Evolutionary conservation across 768 basidiomycete genomes (phyloP), one percentile per base, ranked within the genome.

Genomic region (Sporobolomyces phaffii): DNA sequence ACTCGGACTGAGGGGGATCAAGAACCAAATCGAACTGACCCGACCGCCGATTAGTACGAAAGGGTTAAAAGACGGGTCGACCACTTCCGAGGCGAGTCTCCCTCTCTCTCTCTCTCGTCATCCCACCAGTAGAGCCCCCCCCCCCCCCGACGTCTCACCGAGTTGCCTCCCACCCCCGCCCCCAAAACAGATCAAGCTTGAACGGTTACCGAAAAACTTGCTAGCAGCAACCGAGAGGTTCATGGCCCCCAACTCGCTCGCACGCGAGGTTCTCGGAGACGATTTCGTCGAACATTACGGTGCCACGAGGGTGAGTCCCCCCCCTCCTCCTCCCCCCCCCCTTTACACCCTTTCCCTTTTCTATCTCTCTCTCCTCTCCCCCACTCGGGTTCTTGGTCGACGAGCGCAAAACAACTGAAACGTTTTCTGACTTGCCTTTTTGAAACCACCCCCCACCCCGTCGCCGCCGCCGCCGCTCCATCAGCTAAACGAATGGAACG

Each of bases 231-330:
- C 91, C 5, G 78, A 81, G 45, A 81, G 82, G 54, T 96, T 99
- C 88, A 87, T 88, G 85, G 80, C 79, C 34, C 78, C 82, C 5
- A 84, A 81, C 18, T 92, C 90, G 73, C 78, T 94, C 56, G 96
- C 96, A 3, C 83, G 96, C 36, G 87, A 92, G 75, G 64, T 66
- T 5, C 59, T 98, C 62, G 94, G 93, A 0, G 80, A 91, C 74
- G 86, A 85, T 28, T 96, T 97, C 74, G 90, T 98, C 2, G 90
- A 98, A 20, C 96, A 99, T 76, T 94, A 84, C 74, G 91, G 89
- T 4, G 93, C 91, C 11, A 98, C 96, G n/a, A 84, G 94, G 73
- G 84, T 90, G 77, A 88, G 97, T 76, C 94, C 76, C 93, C 62
- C n/a, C n/a, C n/a, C n/a, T n/a, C n/a, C n/a, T n/a, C n/a, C n/a